Evolutionary conservation across 495 filamentous ascomycete species (phyloP), one percentile per base, ranked within the genome.

Genomic region (Penicilliopsis zonata): DNA sequence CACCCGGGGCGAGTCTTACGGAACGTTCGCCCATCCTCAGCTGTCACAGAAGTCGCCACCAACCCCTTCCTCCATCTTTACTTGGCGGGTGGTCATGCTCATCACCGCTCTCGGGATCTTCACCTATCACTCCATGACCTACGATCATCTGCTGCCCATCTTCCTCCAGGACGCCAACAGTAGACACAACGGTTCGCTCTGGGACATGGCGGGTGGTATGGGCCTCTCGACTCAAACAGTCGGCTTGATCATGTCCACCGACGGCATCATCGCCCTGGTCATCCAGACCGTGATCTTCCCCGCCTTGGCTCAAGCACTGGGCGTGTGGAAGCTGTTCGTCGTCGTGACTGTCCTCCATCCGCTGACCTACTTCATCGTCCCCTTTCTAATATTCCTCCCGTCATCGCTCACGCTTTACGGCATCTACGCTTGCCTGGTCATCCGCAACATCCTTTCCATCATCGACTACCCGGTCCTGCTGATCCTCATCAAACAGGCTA

Each of bases 81-180:
- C 68, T 13, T 70, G 71, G 50, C 62, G 62, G 12, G 75, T 86
- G 23, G 60, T 74, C 38, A 76, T 80, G 61, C 66, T 88, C 4
- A 69, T 84, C 12, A 33, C 79, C 13, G 73, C 83, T 3, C 61
- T 90, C 17, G 77, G 78, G 4, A 83, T 90, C 37, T 90, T 86
- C 57, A 86, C 81, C 1, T 88, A 87, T 37, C 83, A 88, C 46
- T 80, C 74, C 22, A 90, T 90, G 83, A 82, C 80, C 9, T 90
- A 80, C 42, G 83, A 88, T 40, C 80, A 85, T 52, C 69, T 90
- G 0, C 55, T 90, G 21, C 83, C 83, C 4, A 88, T 90, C 17
- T 90, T 86, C 55, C 61, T 87, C 13, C 82, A 88, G 52, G 83
- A 90, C 39, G 62, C 75, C 28, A 63, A 59, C 1, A 42, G 46